Evolutionary conservation across 148 eudicot species (phyloP).

Genomic region (Diospyros kaki): DNA sequence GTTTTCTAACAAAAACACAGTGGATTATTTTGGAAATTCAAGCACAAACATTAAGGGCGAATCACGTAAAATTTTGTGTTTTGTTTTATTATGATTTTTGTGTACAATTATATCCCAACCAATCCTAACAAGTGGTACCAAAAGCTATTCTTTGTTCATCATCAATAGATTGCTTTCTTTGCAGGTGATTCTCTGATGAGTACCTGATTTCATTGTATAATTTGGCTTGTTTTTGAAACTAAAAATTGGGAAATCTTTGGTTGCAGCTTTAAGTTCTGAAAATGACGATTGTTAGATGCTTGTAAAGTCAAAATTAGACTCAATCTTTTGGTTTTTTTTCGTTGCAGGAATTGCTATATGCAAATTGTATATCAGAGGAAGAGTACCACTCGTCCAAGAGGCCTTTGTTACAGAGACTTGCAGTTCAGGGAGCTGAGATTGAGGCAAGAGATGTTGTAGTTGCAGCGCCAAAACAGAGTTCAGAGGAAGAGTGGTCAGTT

Average conservation of each 20-base stretch:
- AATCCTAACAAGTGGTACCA: no score
- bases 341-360: conserved; percentile 68
- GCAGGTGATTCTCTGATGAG: neutral
- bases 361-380: conserved; percentile 80
- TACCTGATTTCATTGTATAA: neutral
- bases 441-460: conserved; percentile 54
- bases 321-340: neutral
- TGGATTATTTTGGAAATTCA: no score
- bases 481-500: conserved; percentile 69
- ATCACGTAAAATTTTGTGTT: neutral
- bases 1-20: no score
- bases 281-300: neutral
- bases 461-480: conserved; percentile 26
- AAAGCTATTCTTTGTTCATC: no score
- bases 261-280: neutral
- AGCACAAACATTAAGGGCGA: no score
- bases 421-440: conserved; percentile 80
- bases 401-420: conserved; percentile 79
- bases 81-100: neutral
- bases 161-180: neutral
- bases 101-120: no score
- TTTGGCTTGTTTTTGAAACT: neutral
- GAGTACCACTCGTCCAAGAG: conserved; percentile 86
- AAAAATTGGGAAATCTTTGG: neutral
- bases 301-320: neutral